Conservation (phyloP, 306 rosid genomes). For the Corylus heterophylla region DNA sequence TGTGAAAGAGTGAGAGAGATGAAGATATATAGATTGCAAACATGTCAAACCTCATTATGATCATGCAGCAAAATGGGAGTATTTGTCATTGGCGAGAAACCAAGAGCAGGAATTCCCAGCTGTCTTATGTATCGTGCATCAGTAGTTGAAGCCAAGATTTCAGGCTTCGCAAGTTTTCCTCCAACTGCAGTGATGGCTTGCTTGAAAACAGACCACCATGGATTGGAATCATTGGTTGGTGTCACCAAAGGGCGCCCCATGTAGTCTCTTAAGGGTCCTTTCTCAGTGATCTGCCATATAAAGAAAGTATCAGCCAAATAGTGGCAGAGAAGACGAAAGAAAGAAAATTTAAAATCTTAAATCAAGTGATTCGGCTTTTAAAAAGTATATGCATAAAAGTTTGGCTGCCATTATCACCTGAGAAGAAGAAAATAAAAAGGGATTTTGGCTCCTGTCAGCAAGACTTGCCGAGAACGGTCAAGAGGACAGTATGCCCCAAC, state of each 20-base stretch:
- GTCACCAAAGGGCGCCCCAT: slow-evolving; percentile 71
- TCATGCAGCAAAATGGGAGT: slow-evolving; percentile 94
- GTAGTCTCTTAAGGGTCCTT: slow-evolving; percentile 67
- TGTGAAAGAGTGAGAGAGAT: neutral
- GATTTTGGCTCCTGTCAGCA: neutral
- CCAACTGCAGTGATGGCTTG: slow-evolving; percentile 67
- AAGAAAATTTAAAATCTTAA: neutral
- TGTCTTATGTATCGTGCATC: slow-evolving; percentile 73
- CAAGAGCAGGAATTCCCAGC: slow-evolving; percentile 78
- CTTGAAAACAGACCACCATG: slow-evolving; percentile 87
- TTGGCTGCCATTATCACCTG: neutral
- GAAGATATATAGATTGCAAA: slow-evolving; percentile 14
- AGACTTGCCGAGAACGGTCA: neutral
- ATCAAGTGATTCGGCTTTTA: neutral
- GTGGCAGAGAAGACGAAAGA: slow-evolving; percentile 14
- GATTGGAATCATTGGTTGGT: slow-evolving; percentile 67
- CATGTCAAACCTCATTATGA: slow-evolving; percentile 73
- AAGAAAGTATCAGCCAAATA: slow-evolving; percentile 9
- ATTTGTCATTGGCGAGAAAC: slow-evolving; percentile 88
- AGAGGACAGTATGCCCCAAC: neutral
- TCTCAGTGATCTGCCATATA: slow-evolving; percentile 55
- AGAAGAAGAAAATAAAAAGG: neutral
- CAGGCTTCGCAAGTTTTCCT: slow-evolving; percentile 79
- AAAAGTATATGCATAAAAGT: too few relatives aligned
- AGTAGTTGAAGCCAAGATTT: slow-evolving; percentile 78